These are phyloP conservation scores for Aspergillus sojae DNA, from an alignment of 2,329 filamentous ascomycete genomes.

Conservation along the genomic window DNA sequence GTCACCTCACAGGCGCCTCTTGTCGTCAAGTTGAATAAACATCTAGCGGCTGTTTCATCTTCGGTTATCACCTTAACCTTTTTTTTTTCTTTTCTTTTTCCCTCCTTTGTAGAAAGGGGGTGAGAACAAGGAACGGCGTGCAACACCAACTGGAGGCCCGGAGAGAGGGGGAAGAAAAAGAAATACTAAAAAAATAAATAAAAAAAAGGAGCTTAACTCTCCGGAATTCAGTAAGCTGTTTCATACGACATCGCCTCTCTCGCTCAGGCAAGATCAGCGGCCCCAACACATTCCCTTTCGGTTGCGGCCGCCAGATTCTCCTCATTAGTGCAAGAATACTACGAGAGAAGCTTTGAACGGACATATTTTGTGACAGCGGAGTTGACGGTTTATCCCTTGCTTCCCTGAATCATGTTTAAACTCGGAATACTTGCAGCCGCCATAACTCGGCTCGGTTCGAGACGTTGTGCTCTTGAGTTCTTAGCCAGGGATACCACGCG, in stretches of 20 bases:
- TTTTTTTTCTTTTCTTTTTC: background rate
- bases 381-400: background rate
- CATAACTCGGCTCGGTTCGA: constrained; percentile 20
- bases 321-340: background rate
- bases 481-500: constrained; percentile 12
- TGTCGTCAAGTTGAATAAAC: constrained; percentile 9
- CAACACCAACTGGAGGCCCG: background rate
- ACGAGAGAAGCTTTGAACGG: background rate
- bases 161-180: background rate
- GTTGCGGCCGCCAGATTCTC: constrained; percentile 7
- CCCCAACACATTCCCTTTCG: constrained; percentile 11
- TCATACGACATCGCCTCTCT: constrained; percentile 6
- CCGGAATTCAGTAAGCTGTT: constrained; percentile 10
- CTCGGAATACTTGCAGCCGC: constrained; percentile 11
- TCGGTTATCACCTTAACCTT: background rate
- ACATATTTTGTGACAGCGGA: constrained; percentile 6
- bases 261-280: constrained; percentile 17
- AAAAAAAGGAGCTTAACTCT: constrained; percentile 3
- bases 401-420: constrained; percentile 1
- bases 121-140: background rate
- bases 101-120: constrained; percentile 1
- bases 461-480: constrained; percentile 12
- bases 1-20: constrained; percentile 13
- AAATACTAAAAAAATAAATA: background rate
- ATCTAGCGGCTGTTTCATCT: background rate